Percentiles rank a stretch among this genome's conserved stretches.
phyloP scores from a whole-genome alignment of 148 eudicot species.

The Persicaria maculosa region DNA sequence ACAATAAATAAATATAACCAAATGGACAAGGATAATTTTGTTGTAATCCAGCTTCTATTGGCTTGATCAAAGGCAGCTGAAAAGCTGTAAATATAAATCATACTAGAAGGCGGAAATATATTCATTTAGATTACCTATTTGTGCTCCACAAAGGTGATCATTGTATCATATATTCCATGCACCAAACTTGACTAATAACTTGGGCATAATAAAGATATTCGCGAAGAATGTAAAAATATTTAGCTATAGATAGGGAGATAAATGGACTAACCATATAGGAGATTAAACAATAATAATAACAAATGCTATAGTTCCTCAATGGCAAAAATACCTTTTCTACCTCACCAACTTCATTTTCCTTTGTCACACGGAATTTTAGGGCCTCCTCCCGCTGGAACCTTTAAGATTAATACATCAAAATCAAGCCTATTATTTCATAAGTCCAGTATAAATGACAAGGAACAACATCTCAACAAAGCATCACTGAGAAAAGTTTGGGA shows the following conservation, averaged over 20 bases:
- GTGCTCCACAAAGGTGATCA: not conserved
- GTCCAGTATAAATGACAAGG: not conserved
- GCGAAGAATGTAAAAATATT: not conserved
- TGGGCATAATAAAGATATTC: not conserved
- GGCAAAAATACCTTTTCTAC: slow-evolving; percentile 52
- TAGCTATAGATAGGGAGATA: not conserved
- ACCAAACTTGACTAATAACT: not conserved
- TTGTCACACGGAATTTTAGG: slow-evolving; percentile 71
- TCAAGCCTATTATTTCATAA: not conserved
- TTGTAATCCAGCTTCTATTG: not conserved
- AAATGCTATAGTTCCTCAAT: not conserved
- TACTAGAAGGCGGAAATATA: not conserved
- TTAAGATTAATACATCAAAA: slow-evolving; percentile 11
- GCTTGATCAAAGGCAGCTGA: not conserved
- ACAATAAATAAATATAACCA: not conserved
- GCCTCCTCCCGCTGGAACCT: slow-evolving; percentile 95
- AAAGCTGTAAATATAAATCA: not conserved
- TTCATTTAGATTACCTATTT: not conserved
- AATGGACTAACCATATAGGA: not conserved
- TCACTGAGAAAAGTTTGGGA: not conserved
- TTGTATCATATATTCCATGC: no score
- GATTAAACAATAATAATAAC: not conserved
- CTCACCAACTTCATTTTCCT: slow-evolving; percentile 77
- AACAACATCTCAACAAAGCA: not conserved
- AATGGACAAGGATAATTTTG: not conserved